Evolutionary conservation across 2,329 filamentous ascomycete species (phyloP).

Genomic region (Ophiocordyceps camponoti-rufipedis): DNA sequence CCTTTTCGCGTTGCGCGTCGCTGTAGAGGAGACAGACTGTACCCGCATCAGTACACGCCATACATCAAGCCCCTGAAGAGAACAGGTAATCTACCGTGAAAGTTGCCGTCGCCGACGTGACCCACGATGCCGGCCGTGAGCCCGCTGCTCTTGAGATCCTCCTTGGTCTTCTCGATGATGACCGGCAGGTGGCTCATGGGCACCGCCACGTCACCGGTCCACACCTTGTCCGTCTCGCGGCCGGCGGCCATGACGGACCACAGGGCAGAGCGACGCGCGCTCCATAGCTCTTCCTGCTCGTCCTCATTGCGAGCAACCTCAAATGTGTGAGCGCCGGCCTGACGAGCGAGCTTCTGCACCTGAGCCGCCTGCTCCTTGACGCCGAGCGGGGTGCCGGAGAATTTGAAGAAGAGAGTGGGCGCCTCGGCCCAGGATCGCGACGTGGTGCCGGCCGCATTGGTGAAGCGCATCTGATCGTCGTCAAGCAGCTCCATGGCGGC

Average conservation of each 20-base stretch:
- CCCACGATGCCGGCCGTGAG: conserved; percentile 39
- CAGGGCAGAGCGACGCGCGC: conserved; percentile 65
- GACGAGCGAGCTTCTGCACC: conserved; percentile 44
- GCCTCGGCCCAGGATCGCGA: conserved; percentile 49
- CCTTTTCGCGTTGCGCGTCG: conserved; percentile 45
- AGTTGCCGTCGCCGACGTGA: conserved; percentile 64
- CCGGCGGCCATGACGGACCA: conserved; percentile 60
- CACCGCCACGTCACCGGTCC: conserved; percentile 77
- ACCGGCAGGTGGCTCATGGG: conserved; percentile 56
- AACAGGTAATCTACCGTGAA: conserved; percentile 35
- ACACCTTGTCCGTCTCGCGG: conserved; percentile 51
- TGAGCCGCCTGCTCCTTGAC: conserved; percentile 65
- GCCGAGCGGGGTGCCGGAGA: conserved; percentile 47
- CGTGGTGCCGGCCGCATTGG: conserved; percentile 49
- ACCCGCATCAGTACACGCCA: background rate
- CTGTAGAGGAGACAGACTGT: conserved; percentile 39
- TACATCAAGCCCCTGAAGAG: background rate
- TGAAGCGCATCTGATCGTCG: conserved; percentile 68
- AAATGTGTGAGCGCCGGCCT: conserved; percentile 47
- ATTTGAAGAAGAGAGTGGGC: conserved; percentile 75
- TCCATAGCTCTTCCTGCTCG: conserved; percentile 67
- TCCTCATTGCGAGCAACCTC: conserved; percentile 55
- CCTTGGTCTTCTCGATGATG: conserved; percentile 56
- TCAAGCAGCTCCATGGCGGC: conserved; percentile 89
- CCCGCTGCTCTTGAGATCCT: conserved; percentile 22